Conservation (phyloP, 2,329 filamentous ascomycete genomes). For the Parastagonospora avenae region DNA sequence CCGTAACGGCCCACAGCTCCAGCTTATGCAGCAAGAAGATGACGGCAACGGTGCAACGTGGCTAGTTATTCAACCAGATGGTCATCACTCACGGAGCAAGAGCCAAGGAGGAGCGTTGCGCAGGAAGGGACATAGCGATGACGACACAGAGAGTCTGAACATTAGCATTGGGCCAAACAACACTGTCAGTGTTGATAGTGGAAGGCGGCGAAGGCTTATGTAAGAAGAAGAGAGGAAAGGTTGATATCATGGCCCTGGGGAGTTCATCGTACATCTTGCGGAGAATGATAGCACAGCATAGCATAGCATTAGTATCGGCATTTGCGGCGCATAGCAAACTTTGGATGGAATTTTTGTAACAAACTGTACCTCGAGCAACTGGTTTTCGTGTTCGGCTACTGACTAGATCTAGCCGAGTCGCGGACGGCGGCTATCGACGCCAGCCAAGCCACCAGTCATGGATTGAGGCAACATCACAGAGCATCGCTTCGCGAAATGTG, state of each 20-base stretch:
- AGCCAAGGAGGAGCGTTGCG: slow-evolving; percentile 31
- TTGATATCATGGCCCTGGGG: background rate
- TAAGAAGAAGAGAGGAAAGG: background rate
- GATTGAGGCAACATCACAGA: background rate
- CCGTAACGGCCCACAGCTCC: slow-evolving; percentile 34
- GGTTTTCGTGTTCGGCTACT: background rate
- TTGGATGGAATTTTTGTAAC: background rate
- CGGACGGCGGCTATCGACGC: background rate
- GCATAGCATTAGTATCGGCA: slow-evolving; percentile 1
- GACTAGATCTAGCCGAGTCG: background rate
- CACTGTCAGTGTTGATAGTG: slow-evolving; percentile 46
- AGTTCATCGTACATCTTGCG: slow-evolving; percentile 10
- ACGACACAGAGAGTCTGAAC: slow-evolving; percentile 41
- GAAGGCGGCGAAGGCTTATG: slow-evolving; percentile 38
- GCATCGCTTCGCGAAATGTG: background rate
- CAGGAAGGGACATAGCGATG: slow-evolving; percentile 27
- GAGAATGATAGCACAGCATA: slow-evolving; percentile 8
- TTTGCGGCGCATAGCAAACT: background rate
- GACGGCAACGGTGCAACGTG: slow-evolving; percentile 41
- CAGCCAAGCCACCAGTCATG: slow-evolving; percentile 1
- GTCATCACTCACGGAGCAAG: slow-evolving; percentile 29
- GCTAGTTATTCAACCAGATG: slow-evolving; percentile 43
- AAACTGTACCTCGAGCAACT: background rate
- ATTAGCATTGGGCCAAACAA: slow-evolving; percentile 47
- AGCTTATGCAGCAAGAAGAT: slow-evolving; percentile 45